Evolutionary conservation across 2,329 filamentous ascomycete species (phyloP).

Genomic region (Pseudogymnoascus sp.): DNA sequence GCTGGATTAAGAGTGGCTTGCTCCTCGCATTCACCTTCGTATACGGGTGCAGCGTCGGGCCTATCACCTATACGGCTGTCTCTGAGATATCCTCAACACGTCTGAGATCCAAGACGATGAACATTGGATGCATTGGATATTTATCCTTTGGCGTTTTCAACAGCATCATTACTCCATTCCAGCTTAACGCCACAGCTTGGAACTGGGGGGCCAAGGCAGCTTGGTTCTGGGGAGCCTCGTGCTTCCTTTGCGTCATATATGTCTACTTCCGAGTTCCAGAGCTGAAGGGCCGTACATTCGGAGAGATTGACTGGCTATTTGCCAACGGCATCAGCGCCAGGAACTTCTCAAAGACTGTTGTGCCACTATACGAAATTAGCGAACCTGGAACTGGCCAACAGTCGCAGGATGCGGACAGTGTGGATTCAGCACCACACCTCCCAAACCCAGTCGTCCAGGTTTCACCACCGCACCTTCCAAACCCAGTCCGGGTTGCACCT

Average conservation of each 20-base stretch:
- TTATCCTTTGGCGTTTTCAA: conserved; percentile 76
- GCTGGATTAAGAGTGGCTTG: conserved; percentile 41
- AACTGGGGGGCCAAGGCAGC: conserved; percentile 79
- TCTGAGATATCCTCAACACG: conserved; percentile 75
- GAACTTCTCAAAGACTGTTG: conserved; percentile 27
- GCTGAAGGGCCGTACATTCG: conserved; percentile 71
- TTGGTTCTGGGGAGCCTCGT: conserved; percentile 70
- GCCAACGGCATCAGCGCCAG: conserved; percentile 52
- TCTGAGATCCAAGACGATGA: conserved; percentile 85
- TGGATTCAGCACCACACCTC: neutral
- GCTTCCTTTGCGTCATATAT: conserved; percentile 46
- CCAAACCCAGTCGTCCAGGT: neutral
- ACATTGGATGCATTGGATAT: conserved; percentile 66
- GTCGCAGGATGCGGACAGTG: neutral
- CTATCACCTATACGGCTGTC: conserved; percentile 83
- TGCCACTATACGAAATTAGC: neutral
- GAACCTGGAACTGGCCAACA: neutral
- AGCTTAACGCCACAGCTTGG: conserved; percentile 84
- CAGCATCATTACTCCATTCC: conserved; percentile 79
- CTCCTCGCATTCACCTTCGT: conserved; percentile 77
- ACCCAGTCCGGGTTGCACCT: neutral
- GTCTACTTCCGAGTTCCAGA: conserved; percentile 80
- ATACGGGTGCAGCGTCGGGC: conserved; percentile 83
- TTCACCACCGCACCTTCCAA: neutral
- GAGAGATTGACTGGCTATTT: conserved; percentile 79